A percentile compares a stretch with the other conserved stretches of the same genome.
Evolutionary conservation across 2,329 filamentous ascomycete species (phyloP).

Genomic region (Alternaria novae-zelandiae): DNA sequence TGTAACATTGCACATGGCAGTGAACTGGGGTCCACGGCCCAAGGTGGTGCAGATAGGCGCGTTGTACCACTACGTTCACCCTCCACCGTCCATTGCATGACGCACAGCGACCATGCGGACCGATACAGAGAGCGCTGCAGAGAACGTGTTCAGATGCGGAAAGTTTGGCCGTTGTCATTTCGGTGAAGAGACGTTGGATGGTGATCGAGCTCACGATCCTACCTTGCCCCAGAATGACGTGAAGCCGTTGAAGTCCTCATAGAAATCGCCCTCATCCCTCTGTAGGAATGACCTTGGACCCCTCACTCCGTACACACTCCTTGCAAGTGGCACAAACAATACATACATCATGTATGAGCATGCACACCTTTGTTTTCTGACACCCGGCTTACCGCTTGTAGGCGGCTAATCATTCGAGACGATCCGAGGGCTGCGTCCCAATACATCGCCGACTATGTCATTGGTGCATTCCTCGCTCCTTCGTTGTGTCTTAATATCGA

Average conservation of each 20-base stretch:
- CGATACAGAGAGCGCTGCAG: constrained; percentile 6
- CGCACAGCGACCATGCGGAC: constrained; percentile 20
- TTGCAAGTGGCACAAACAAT: constrained; percentile 14
- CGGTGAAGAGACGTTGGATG: constrained; percentile 33
- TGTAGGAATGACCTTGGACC: not conserved
- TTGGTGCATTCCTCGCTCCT: constrained; percentile 58
- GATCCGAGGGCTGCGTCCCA: constrained; percentile 70
- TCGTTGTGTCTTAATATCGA: constrained; percentile 24
- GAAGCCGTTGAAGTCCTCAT: constrained; percentile 14
- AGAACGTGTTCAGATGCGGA: constrained; percentile 21
- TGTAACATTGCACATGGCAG: constrained; percentile 31
- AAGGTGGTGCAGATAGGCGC: constrained; percentile 29
- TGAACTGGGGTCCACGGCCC: constrained; percentile 6
- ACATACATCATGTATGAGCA: constrained; percentile 39
- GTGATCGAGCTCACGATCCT: constrained; percentile 22
- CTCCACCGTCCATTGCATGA: constrained; percentile 31
- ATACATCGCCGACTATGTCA: constrained; percentile 83
- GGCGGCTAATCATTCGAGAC: constrained; percentile 85
- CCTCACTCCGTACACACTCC: constrained; percentile 1
- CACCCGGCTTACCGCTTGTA: constrained; percentile 50
- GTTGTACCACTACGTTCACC: constrained; percentile 42
- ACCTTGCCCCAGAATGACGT: constrained; percentile 28
- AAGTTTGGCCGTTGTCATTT: constrained; percentile 27
- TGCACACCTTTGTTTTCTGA: constrained; percentile 23
- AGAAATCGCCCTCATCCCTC: constrained; percentile 25